phyloP scores from a whole-genome alignment of 2,329 filamentous ascomycete genomes.

The Pseudogymnoascus sp. region DNA sequence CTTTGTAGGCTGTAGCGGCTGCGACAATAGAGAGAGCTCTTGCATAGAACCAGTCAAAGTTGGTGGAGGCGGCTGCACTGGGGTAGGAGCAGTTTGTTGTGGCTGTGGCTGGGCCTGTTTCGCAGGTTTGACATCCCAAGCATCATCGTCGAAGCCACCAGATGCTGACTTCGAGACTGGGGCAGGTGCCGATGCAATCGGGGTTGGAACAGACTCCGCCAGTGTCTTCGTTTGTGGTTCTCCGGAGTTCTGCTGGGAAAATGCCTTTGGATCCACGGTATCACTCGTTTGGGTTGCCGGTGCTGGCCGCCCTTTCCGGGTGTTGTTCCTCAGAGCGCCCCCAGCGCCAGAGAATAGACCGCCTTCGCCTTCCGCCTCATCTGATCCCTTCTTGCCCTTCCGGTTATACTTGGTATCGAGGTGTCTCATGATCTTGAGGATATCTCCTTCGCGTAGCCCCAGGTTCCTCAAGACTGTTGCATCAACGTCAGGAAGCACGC shows the following conservation, averaged over 20 bases:
- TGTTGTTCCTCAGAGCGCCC: constrained; percentile 89
- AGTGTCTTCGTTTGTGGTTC: constrained; percentile 27
- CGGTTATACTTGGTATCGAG: constrained; percentile 75
- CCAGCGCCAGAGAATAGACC: constrained; percentile 89
- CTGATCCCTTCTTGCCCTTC: constrained; percentile 47
- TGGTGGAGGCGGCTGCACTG: constrained; percentile 37
- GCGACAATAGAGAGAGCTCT: constrained; percentile 56
- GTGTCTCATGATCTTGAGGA: constrained; percentile 86
- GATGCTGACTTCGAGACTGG: constrained; percentile 40
- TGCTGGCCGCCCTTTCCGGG: constrained; percentile 79
- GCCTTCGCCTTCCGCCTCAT: constrained; percentile 48
- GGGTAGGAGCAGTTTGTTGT: constrained; percentile 30
- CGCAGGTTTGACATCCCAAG: constrained; percentile 89
- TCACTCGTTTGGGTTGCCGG: constrained; percentile 81
- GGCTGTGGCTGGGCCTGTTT: constrained; percentile 42
- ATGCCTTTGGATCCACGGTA: constrained; percentile 78
- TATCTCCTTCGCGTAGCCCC: constrained; percentile 93
- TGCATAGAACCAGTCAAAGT: constrained; percentile 62
- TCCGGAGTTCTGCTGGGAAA: constrained; percentile 54
- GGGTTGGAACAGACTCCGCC: constrained; percentile 39
- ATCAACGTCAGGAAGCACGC: constrained; percentile 82
- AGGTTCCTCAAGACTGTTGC: constrained; percentile 74
- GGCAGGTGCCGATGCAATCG: constrained; percentile 33
- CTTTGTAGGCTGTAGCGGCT: constrained; percentile 48
- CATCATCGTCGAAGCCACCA: constrained; percentile 86